Evolutionary conservation across 2,329 filamentous ascomycete genomes (phyloP).

Genomic region (Colletotrichum melonis): DNA sequence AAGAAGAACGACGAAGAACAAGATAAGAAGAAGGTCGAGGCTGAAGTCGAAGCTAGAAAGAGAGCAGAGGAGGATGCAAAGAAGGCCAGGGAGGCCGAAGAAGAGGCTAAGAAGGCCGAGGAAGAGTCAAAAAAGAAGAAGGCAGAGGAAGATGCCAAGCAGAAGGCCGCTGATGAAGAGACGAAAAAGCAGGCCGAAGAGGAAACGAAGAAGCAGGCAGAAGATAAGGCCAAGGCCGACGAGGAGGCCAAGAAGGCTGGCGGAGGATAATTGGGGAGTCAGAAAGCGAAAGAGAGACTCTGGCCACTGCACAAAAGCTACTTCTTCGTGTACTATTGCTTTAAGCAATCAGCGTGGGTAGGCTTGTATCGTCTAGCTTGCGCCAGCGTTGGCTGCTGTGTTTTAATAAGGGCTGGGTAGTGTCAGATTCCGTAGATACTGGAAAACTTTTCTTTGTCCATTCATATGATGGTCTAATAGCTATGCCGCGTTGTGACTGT

Average conservation of each 20-base stretch:
- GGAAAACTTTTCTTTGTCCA: background rate
- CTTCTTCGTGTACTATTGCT: constrained; percentile 6
- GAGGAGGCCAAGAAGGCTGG: constrained; percentile 31
- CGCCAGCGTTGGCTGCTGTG: background rate
- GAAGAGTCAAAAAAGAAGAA: constrained; percentile 3
- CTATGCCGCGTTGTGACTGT: background rate
- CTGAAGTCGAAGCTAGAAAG: constrained; percentile 13
- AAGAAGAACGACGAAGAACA: constrained; percentile 21
- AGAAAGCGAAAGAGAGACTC: background rate
- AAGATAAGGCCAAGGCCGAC: constrained; percentile 1
- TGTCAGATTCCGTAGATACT: constrained; percentile 9
- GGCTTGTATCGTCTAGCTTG: background rate
- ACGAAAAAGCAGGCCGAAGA: constrained; percentile 12
- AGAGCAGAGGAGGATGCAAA: constrained; percentile 24
- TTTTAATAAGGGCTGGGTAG: constrained; percentile 2
- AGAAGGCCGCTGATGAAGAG: constrained; percentile 4
- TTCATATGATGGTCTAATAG: background rate
- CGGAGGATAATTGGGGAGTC: constrained; percentile 9
- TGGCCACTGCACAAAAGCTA: background rate
- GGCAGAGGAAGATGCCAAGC: constrained; percentile 21
- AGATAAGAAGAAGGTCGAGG: constrained; percentile 2
- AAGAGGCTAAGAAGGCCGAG: constrained; percentile 24
- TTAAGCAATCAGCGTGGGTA: background rate
- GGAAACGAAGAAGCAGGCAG: constrained; percentile 16
- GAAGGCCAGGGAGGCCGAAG: constrained; percentile 16